These are phyloP conservation scores for Brettanomyces anomalus DNA, from an alignment of 805 yeast genomes.

Conservation along the genomic window DNA sequence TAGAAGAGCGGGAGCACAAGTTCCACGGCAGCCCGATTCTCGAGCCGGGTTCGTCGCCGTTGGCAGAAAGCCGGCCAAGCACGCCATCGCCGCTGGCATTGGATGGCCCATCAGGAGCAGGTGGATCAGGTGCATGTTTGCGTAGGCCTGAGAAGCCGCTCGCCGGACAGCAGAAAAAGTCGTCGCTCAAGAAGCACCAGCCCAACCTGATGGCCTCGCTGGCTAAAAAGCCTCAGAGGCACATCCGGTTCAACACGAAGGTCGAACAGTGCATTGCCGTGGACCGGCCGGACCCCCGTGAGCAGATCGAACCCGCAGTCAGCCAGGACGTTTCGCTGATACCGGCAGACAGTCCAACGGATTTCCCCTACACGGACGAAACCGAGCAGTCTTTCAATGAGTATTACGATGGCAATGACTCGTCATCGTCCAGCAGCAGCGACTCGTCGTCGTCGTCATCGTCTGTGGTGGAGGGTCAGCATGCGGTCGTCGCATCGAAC, in stretches of 20 bases:
- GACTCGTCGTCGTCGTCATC: not conserved
- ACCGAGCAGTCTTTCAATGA: conserved; percentile 2
- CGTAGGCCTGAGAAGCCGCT: not conserved
- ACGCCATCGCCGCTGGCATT: not conserved
- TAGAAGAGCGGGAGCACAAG: conserved; percentile 23
- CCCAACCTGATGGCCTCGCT: not conserved
- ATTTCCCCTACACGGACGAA: not conserved
- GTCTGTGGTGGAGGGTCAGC: not conserved
- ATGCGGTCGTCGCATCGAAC: conserved; percentile 4
- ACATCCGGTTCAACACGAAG: conserved; percentile 85
- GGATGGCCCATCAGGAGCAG: not conserved
- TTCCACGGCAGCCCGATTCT: conserved; percentile 26
- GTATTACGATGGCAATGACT: not conserved
- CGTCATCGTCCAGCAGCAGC: not conserved
- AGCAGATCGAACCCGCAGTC: conserved; percentile 11
- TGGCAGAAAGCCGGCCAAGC: not conserved
- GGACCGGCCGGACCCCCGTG: conserved; percentile 18
- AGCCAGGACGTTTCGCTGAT: not conserved
- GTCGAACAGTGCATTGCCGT: conserved; percentile 92
- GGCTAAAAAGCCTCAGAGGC: conserved; percentile 39
- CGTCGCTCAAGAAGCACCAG: conserved; percentile 2
- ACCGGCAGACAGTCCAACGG: not conserved
- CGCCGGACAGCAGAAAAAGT: conserved; percentile 2
- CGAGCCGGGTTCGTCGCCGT: conserved; percentile 15
- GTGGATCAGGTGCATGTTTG: not conserved